Conservation (phyloP, 2,329 filamentous ascomycete genomes). For the Kalmusia sp. region DNA sequence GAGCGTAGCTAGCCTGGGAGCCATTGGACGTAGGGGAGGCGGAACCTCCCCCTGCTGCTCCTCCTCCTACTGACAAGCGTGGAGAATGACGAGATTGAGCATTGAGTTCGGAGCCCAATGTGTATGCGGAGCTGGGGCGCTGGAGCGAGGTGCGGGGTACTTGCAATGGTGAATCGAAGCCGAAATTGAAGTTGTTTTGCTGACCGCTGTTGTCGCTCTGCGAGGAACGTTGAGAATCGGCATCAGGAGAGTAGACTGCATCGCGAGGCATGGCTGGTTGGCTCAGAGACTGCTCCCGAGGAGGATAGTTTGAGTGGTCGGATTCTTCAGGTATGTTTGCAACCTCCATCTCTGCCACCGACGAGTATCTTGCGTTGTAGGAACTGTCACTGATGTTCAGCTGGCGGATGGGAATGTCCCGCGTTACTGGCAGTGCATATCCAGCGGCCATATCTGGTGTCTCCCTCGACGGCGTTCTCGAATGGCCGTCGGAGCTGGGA, state of each 20-base stretch:
- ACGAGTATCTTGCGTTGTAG: conserved; percentile 40
- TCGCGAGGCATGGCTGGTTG: conserved; percentile 33
- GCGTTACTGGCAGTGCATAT: conserved; percentile 34
- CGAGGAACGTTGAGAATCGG: conserved; percentile 39
- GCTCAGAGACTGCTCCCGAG: conserved; percentile 33
- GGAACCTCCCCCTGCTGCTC: conserved; percentile 34
- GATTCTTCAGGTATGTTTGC: conserved; percentile 32
- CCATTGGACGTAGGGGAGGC: conserved; percentile 43
- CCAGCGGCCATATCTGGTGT: conserved; percentile 33
- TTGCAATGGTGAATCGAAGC: conserved; percentile 39
- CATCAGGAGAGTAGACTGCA: conserved; percentile 27
- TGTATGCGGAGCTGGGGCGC: conserved; percentile 79
- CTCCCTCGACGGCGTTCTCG: conserved; percentile 44
- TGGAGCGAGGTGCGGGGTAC: conserved; percentile 64
- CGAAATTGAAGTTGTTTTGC: conserved; percentile 38
- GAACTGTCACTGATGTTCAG: conserved; percentile 42
- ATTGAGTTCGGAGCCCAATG: conserved; percentile 72
- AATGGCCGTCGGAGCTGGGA: conserved; percentile 42
- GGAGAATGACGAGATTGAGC: conserved; percentile 67
- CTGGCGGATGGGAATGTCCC: conserved; percentile 43
- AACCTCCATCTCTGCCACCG: conserved; percentile 39
- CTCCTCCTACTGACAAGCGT: conserved; percentile 53
- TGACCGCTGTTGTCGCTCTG: conserved; percentile 34
- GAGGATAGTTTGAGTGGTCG: conserved; percentile 25
- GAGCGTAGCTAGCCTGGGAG: conserved; percentile 52